Conservation (phyloP, 371 early-diverging fungal genomes). For the Mucor velutinosus region DNA sequence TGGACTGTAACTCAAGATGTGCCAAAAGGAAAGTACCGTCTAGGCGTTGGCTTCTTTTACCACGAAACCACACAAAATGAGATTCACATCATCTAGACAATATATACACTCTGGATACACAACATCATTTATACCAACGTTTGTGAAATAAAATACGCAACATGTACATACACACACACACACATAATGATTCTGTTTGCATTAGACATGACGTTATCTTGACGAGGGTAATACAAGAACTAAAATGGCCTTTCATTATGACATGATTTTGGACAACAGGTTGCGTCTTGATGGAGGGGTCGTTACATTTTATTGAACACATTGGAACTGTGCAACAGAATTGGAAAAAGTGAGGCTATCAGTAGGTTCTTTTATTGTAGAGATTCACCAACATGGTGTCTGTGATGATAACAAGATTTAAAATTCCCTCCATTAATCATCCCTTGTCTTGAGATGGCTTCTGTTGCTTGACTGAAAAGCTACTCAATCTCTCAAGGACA, state of each 20-base stretch:
- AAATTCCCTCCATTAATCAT: too few species aligned
- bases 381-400: too few species aligned
- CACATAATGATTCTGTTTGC: not conserved
- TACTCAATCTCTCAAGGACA: too few species aligned
- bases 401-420: too few species aligned
- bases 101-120: not conserved
- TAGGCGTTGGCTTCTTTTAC: slow-evolving; percentile 25
- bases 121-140: not conserved
- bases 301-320: too few species aligned
- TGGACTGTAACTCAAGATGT: slow-evolving; percentile 20
- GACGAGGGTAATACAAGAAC: not conserved
- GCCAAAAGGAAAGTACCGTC: slow-evolving; percentile 15
- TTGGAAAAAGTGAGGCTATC: too few species aligned
- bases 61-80: slow-evolving; percentile 11
- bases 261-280: not conserved
- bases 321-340: too few species aligned
- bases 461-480: too few species aligned
- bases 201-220: slow-evolving; percentile 6
- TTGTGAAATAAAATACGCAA: too few species aligned
- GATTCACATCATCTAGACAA: not conserved
- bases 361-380: too few species aligned
- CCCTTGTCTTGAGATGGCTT: too few species aligned
- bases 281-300: too few species aligned
- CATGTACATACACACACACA: not conserved
- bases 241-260: not conserved